A percentile compares a stretch with the other conserved stretches of the same genome.
These are phyloP conservation scores for Allium sativum DNA, from an alignment of 106 monocot species.

Conservation along the genomic window DNA sequence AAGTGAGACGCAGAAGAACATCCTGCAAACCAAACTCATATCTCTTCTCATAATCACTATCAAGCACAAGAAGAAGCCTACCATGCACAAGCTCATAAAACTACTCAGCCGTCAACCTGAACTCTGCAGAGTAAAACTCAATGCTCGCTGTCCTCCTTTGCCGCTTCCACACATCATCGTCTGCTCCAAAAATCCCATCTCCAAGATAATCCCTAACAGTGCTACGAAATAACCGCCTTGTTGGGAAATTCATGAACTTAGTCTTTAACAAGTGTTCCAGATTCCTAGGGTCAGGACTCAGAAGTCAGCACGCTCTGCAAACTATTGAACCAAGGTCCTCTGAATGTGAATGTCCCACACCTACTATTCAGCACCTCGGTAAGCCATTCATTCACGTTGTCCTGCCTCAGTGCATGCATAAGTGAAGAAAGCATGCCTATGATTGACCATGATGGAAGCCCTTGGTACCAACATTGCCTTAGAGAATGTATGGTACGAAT, in stretches of 20 bases:
- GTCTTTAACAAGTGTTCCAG: conserved; percentile 86
- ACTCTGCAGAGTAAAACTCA: conserved; percentile 85
- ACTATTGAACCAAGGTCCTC: conserved; percentile 61
- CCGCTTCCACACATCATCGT: conserved; percentile 67
- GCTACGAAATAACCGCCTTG: conserved; percentile 57
- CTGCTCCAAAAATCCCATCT: conserved; percentile 79
- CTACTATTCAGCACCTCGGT: conserved; percentile 36
- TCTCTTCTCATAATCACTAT: neutral
- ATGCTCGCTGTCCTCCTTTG: conserved; percentile 70
- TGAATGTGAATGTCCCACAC: conserved; percentile 73
- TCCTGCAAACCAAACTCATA: conserved; percentile 67
- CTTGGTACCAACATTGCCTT: conserved; percentile 35
- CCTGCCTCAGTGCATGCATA: conserved; percentile 31
- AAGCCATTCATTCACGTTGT: conserved; percentile 76
- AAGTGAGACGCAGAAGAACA: conserved; percentile 81
- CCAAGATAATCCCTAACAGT: conserved; percentile 61
- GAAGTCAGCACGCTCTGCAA: conserved; percentile 73
- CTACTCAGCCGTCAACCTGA: conserved; percentile 61
- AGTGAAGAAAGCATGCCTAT: conserved; percentile 89
- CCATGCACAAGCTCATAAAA: conserved; percentile 68
- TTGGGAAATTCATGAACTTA: conserved; percentile 76
- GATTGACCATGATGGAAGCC: conserved; percentile 60
- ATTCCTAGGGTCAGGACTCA: conserved; percentile 90
- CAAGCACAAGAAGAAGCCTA: conserved; percentile 63
- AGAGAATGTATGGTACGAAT: conserved; percentile 71